These are phyloP conservation scores for Glycine tomentella DNA, from an alignment of 306 rosid genomes.

Conservation along the genomic window DNA sequence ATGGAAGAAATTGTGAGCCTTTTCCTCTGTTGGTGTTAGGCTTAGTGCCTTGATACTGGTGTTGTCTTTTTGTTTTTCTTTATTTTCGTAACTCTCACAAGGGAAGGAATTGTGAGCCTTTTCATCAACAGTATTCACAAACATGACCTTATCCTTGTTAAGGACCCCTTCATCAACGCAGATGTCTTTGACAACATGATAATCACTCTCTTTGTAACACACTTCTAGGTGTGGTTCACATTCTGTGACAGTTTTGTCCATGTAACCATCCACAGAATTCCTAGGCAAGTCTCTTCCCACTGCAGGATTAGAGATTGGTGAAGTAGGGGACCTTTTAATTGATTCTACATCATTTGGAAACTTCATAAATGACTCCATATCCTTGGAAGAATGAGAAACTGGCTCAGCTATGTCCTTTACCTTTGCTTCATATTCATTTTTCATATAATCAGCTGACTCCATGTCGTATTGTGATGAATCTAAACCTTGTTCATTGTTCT, in stretches of 20 bases:
- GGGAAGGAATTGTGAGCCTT: constrained; percentile 51
- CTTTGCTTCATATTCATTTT: constrained; percentile 37
- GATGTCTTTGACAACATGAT: constrained; percentile 76
- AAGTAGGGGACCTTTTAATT: constrained; percentile 38
- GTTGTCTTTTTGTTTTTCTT: constrained; percentile 45
- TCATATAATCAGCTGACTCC: constrained; percentile 42
- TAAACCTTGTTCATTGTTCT: constrained; percentile 48
- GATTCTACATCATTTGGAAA: constrained; percentile 41
- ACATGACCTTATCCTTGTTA: constrained; percentile 56
- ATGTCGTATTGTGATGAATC: constrained; percentile 35
- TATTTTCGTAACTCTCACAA: constrained; percentile 36
- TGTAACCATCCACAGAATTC: constrained; percentile 52
- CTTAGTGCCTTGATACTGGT: constrained; percentile 43
- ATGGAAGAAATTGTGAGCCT: constrained; percentile 49
- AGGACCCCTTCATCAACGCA: constrained; percentile 79
- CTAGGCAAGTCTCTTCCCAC: constrained; percentile 38
- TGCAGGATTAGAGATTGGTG: constrained; percentile 41
- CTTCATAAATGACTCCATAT: constrained; percentile 49
- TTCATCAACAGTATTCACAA: constrained; percentile 51
- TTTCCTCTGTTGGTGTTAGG: constrained; percentile 43
- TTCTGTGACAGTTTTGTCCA: constrained; percentile 65
- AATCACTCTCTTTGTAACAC: constrained; percentile 65
- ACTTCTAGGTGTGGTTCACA: constrained; percentile 70
- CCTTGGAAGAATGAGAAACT: constrained; percentile 51
- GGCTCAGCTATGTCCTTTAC: constrained; percentile 46